Conservation (phyloP, 192 early-diverging fungal species). For the Coemansia sp. region DNA sequence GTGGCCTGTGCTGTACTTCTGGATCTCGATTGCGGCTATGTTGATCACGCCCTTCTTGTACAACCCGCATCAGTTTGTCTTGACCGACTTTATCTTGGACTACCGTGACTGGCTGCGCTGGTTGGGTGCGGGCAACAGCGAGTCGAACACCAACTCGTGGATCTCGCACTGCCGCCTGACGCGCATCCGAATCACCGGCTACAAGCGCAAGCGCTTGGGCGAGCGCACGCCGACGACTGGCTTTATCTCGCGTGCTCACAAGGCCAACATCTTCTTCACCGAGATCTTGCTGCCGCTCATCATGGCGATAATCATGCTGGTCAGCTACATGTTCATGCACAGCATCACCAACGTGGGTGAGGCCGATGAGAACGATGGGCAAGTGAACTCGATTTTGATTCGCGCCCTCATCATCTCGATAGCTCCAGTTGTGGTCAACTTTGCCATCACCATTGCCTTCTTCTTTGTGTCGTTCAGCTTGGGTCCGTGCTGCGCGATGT, state of each 20-base stretch:
- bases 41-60: slow-evolving; percentile 84
- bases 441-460: slow-evolving; percentile 63
- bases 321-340: slow-evolving; percentile 71
- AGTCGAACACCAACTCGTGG: slow-evolving; percentile 78
- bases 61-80: slow-evolving; percentile 89
- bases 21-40: slow-evolving; percentile 79
- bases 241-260: slow-evolving; percentile 70
- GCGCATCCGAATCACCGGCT: slow-evolving; percentile 76
- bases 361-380: slow-evolving; percentile 33
- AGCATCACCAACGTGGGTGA: slow-evolving; percentile 58
- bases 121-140: slow-evolving; percentile 81
- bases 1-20: slow-evolving; percentile 78
- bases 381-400: slow-evolving; percentile 59
- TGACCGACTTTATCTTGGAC: slow-evolving; percentile 78
- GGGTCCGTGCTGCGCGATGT: slow-evolving; percentile 65
- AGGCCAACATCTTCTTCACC: slow-evolving; percentile 68
- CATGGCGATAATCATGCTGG: slow-evolving; percentile 64
- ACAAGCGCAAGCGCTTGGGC: slow-evolving; percentile 75
- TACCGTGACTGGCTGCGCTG: slow-evolving; percentile 83
- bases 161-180: slow-evolving; percentile 73
- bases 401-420: slow-evolving; percentile 68
- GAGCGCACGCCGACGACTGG: slow-evolving; percentile 67
- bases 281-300: slow-evolving; percentile 75
- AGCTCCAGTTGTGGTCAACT: slow-evolving; percentile 72
- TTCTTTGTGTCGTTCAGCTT: slow-evolving; percentile 70